These are phyloP conservation scores for Trichomonas vaginalis DNA, from an alignment of 208 protist genomes.

Conservation along the genomic window DNA sequence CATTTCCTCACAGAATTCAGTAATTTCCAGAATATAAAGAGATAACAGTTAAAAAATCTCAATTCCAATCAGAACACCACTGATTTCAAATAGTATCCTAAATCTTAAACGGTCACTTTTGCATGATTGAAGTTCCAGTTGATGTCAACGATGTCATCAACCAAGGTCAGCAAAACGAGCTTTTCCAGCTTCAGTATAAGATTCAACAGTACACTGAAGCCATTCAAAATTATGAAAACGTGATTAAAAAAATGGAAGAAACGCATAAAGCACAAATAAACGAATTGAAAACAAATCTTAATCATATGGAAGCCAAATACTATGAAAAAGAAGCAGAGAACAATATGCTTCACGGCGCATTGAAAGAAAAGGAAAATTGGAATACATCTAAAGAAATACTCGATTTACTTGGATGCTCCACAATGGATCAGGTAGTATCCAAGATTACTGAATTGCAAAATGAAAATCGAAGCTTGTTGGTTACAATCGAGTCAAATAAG, in stretches of 20 bases:
- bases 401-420: not conserved
- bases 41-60: too few relatives aligned
- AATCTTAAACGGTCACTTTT: not conserved
- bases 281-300: not conserved
- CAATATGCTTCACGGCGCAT: not conserved
- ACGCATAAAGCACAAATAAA: not conserved
- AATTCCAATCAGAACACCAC: too few relatives aligned
- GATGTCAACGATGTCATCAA: not conserved
- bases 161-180: not conserved
- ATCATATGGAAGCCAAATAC: not conserved
- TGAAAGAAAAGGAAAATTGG: not conserved
- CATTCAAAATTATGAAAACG: not conserved
- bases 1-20: too few relatives aligned
- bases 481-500: not conserved
- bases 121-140: not conserved
- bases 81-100: too few relatives aligned
- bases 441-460: not conserved
- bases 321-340: not conserved
- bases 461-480: not conserved
- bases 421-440: not conserved
- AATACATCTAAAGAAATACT: not conserved
- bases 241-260: not conserved
- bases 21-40: too few relatives aligned
- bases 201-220: not conserved
- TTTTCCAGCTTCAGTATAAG: not conserved